Conservation (phyloP, 805 yeast species). For the Suhomyces vadensis region DNA sequence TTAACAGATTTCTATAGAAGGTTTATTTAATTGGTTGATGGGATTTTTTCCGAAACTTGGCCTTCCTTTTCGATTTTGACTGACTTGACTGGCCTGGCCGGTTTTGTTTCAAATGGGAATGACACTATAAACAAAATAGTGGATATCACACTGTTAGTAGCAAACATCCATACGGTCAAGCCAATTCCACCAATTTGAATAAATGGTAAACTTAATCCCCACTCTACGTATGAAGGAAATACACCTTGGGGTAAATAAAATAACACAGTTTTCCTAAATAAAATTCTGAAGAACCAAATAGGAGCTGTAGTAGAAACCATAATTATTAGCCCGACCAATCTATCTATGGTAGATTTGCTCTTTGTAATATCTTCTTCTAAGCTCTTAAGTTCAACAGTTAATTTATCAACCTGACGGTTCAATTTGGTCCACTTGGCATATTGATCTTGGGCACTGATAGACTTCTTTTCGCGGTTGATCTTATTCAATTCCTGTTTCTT, state of each 20-base stretch:
- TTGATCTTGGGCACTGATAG: constrained; percentile 85
- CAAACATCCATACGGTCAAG: constrained; percentile 55
- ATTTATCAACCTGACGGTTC: constrained; percentile 66
- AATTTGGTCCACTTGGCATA: constrained; percentile 96
- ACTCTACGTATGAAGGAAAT: constrained; percentile 56
- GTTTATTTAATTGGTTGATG: background rate
- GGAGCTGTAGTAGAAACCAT: constrained; percentile 48
- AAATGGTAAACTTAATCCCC: constrained; percentile 63
- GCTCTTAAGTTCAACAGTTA: constrained; percentile 51
- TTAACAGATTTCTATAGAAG: background rate
- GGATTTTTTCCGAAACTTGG: background rate
- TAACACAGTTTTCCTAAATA: constrained; percentile 54
- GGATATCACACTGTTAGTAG: constrained; percentile 33
- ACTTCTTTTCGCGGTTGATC: constrained; percentile 53
- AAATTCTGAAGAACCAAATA: constrained; percentile 48
- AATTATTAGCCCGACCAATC: constrained; percentile 32
- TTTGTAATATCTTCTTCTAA: constrained; percentile 40
- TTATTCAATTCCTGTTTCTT: constrained; percentile 47
- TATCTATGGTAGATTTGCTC: constrained; percentile 36
- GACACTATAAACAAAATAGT: constrained; percentile 14
- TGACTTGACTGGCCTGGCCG: constrained; percentile 6
- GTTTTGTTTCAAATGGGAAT: constrained; percentile 16
- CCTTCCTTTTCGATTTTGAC: background rate
- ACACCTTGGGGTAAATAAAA: constrained; percentile 59
- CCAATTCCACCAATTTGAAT: constrained; percentile 65